Conservation (phyloP, 2,329 filamentous ascomycete species). For the Pyrenophora seminiperda region DNA sequence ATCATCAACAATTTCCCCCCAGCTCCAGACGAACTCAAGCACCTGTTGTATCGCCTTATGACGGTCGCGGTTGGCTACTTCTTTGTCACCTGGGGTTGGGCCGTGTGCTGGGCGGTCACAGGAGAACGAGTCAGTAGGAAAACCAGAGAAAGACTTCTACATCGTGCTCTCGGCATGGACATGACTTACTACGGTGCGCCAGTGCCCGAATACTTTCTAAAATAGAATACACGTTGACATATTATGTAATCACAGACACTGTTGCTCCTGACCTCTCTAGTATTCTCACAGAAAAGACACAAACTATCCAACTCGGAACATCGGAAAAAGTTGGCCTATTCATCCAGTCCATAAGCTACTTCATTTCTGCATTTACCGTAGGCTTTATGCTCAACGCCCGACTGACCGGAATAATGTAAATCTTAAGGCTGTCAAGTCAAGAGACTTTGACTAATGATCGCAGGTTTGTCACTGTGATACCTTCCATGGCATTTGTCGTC, state of each 20-base stretch:
- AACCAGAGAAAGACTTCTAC: slow-evolving; percentile 54
- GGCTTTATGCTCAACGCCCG: slow-evolving; percentile 53
- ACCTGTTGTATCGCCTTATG: slow-evolving; percentile 52
- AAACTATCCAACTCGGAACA: slow-evolving; percentile 54
- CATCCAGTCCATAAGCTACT: slow-evolving; percentile 54
- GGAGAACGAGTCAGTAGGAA: slow-evolving; percentile 57
- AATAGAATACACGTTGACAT: neutral
- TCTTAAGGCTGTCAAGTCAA: neutral
- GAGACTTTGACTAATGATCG: slow-evolving; percentile 6
- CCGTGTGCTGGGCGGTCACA: slow-evolving; percentile 56
- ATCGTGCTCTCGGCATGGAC: slow-evolving; percentile 57
- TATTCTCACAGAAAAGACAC: slow-evolving; percentile 53
- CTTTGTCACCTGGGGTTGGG: slow-evolving; percentile 56
- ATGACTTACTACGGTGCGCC: slow-evolving; percentile 53
- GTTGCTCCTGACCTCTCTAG: slow-evolving; percentile 57
- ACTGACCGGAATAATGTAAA: slow-evolving; percentile 50
- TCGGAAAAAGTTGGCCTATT: slow-evolving; percentile 56
- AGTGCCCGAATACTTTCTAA: neutral
- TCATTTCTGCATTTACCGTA: slow-evolving; percentile 52
- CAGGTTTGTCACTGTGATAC: slow-evolving; percentile 54
- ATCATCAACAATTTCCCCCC: slow-evolving; percentile 59
- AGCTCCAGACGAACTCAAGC: slow-evolving; percentile 49
- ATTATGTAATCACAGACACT: slow-evolving; percentile 38
- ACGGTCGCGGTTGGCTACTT: slow-evolving; percentile 57
- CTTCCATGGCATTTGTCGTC: slow-evolving; percentile 54